Base-by-base conservation (phyloP, 495 filamentous ascomycete genomes). In the Aspergillus olivimuriae region DNA sequence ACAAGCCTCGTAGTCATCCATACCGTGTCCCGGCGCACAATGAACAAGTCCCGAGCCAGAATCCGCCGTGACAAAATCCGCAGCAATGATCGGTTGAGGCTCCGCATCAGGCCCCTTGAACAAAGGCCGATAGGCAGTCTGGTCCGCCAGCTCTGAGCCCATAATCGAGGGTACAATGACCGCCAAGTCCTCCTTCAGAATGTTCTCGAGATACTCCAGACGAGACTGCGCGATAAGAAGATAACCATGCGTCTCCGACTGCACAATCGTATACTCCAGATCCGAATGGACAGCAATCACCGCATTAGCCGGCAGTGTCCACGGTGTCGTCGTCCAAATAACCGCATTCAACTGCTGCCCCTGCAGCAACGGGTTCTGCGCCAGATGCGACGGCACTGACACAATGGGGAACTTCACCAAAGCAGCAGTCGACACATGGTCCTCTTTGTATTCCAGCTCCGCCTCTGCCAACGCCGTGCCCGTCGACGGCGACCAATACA, bases 321-420 rank as follows among this genome's bases (percentile, higher is more conserved):
- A 99, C 1, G 92, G 94, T 2, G 91, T 97, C 0, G 92, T 99
- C 7, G 92, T 99, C 92, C 92, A 99, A 44, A 95, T 85, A 19
- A 92, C 80, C 17, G 84, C 88, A 55, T 72, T 83, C 22, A 95
- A 36, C 10, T 61, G 53, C 4, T 66, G 61, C 4, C 49, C 48
- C 19, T 60, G 26, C 14, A 69, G 43, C 15, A 66, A 43, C 11
- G 69, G 64, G 10, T 67, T 58, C 4, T 62, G 47, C 23, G 53
- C 48, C 11, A 85, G 53, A 30, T 59, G 50, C 18, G 62, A 50
- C 8, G 78, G 72, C n/a, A 84, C 53, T 3, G 66, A 62, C 0
- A 66, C 57, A 20, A 97, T 63, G 3, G 81, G 86, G 57, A 94
- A 94, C 41, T 79, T 82, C 16, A 97, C 73, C 63, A 87, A 87